Evolutionary conservation across 768 basidiomycete species (phyloP), one percentile per base, ranked within the genome.

Genomic region (Russula emetica): DNA sequence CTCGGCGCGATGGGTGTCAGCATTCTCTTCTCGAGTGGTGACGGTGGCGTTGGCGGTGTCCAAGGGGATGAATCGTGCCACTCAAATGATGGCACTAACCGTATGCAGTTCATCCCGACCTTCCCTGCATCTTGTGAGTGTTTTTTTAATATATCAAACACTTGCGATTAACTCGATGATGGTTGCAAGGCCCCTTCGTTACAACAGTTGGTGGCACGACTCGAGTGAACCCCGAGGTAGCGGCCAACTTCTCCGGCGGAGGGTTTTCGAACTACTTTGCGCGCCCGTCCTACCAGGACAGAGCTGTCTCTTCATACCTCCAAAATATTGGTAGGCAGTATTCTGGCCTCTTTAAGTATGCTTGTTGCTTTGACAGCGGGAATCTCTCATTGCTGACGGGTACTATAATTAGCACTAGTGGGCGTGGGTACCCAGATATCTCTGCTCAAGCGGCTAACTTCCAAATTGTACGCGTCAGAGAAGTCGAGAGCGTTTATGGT

Each of bases 11-110:
- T 77, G 26, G 87, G 87, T 14, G 81, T 78, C 56, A 84, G 80
- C 38, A 75, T 84, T 32, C 78, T 87, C 74, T 87, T 86, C 77
- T 82, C 82, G 40, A 83, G 82, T 58, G 87, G 87, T 42, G 86
- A 87, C 67, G 73, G 70, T 57, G 86, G 85, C 47, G 86, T 87
- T 45, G 86, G 86, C 45, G 83, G 73, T 13, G 85, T 0, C n/a
- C n/a, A n/a, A n/a, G n/a, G n/a, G n/a, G n/a, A n/a, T 36, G 11
- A 84, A 20, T 73, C 78, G 63, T 88, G 86, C 71, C 55, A 59
- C 24, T 70, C 74, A 20, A 78, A 77, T 66, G 74, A 77, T 52
- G 77, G 76, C 32, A 71, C 55, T 3, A 70, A 73, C 61, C 70
- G 62, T 6, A 63, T 64, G 24, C 63, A 66, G 34, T 78, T 77